Base-by-base conservation (phyloP, 345 rosid species). In the Geranium brycei region DNA sequence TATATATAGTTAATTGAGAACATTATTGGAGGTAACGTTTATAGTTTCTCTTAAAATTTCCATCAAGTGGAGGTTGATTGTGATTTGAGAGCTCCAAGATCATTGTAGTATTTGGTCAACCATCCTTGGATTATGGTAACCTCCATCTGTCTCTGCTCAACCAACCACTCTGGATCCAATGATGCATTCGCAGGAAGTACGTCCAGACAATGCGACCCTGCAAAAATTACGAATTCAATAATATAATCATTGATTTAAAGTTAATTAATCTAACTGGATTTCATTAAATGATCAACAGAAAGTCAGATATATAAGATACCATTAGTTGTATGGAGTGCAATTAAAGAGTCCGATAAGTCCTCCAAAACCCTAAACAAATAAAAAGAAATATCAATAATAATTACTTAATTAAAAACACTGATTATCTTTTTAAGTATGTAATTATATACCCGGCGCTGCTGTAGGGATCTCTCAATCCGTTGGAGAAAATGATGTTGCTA, bases 401-500 rank as follows among this genome's bases (percentile, higher is more conserved):
- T 61, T 16, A n/a, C 40, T 32, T n/a, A 31, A 23, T 23, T 23
- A 13, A 16, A 31, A 17, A 35, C 16, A 17, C 35, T 19, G 0
- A 60, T 31, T 40, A 10, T 28, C 13, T 59, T 7, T 2, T 65
- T 31, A 7, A 19, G 10, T 30, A 16, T 16, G 23, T 7, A 2
- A 40, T 4, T 0, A 0, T 23, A 23, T 81, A 81, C 88, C 88
- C 85, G 79, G 82, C 82, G 35, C 73, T 70, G 63, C 85, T 81
- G 13, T 79, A 79, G 59, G 88, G 88, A 79, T 83, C 88, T 65
- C 66, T 62, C 3, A 81, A 71, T 47, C 88, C 85, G 18, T 81
- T 81, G 5, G 88, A 81, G 80, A 83, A 83, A 59, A 83, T 83
- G 62, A 83, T 79, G 69, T 83, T 83, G 77, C 85, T 83, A 11